Base-by-base conservation (phyloP, 805 yeast species). In the Kazachstania taianensis region DNA sequence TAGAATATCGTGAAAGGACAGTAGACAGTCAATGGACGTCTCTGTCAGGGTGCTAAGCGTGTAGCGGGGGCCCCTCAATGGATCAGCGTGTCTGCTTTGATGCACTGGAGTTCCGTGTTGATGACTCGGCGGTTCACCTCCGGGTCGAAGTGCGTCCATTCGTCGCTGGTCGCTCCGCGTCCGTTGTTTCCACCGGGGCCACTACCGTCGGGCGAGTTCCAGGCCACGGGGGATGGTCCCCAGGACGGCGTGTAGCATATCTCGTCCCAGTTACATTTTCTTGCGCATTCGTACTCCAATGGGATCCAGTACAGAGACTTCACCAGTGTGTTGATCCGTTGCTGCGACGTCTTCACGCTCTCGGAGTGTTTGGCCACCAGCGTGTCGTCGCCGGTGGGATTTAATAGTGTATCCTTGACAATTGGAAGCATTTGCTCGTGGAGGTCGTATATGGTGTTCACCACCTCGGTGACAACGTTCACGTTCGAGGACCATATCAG, bases 221-320 rank as follows among this genome's bases (percentile, higher is more conserved):
- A 65, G 1, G 71, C 69, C 17, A 72, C 30, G 4, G 77, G 77
- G 1, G 69, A 57, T 3, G 79, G 80, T 1, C 68, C 81, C 80
- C 80, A 73, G 0, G 77, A 67, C 2, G 80, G 80, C 12, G 72
- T 65, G 37, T 63, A 73, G 43, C 81, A 75, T 3, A 72, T 47
- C 42, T 71, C 75, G 43, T 70, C 66, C 54, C 57, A 52, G 0
- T 44, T 57, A 50, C 81, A 74, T 4, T 46, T 51, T 2, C 47
- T 35, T 0, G 61, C 44, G 49, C 79, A 73, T 29, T 57, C 42
- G 38, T 65, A 67, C 39, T 61, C 62, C 0, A 60, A 45, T 5
- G 69, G 38, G 4, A 50, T 42, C 75, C 75, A 74, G 31, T 59
- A 51, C 36, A 69, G 44, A 1, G 39, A 23, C 1, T 48, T 34